Evolutionary conservation across 1,284 basidiomycete genomes (phyloP).

Genomic region (Malassezia sympodialis): DNA sequence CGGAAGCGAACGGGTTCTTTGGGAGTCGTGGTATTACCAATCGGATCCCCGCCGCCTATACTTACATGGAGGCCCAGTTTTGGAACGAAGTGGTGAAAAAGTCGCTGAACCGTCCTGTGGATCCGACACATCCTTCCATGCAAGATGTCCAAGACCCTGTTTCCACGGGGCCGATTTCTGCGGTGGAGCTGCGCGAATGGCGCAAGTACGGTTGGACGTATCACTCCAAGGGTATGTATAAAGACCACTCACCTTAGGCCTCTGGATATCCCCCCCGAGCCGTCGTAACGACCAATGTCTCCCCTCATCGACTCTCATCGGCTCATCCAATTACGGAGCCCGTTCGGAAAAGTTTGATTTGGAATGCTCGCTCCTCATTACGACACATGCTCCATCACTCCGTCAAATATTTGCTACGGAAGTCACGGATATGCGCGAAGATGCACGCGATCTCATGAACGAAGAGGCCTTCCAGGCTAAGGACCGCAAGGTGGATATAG

Average conservation of each 20-base stretch:
- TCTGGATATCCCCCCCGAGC: neutral
- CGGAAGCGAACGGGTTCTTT: conserved; percentile 81
- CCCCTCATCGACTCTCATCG: conserved; percentile 62
- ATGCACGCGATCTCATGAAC: conserved; percentile 51
- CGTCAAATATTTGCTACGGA: conserved; percentile 50
- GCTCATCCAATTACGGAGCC: conserved; percentile 89
- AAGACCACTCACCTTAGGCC: neutral
- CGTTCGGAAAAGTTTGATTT: conserved; percentile 83
- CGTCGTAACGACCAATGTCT: neutral
- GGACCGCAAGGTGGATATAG: conserved; percentile 61
- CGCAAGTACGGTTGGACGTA: conserved; percentile 88
- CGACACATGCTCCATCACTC: conserved; percentile 50
- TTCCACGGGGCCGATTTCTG: conserved; percentile 30
- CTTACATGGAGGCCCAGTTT: conserved; percentile 72
- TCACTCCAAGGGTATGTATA: conserved; percentile 61
- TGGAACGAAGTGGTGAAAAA: conserved; percentile 55
- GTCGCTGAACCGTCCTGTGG: conserved; percentile 48
- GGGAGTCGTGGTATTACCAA: conserved; percentile 77
- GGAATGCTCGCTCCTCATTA: conserved; percentile 78
- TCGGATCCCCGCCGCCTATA: conserved; percentile 90
- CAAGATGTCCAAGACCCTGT: neutral
- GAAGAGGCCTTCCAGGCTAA: conserved; percentile 50
- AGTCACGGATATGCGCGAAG: conserved; percentile 49
- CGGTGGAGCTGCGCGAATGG: conserved; percentile 74
- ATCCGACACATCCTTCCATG: neutral